Conservation (phyloP, 768 basidiomycete species). For the Mycena rosella region DNA sequence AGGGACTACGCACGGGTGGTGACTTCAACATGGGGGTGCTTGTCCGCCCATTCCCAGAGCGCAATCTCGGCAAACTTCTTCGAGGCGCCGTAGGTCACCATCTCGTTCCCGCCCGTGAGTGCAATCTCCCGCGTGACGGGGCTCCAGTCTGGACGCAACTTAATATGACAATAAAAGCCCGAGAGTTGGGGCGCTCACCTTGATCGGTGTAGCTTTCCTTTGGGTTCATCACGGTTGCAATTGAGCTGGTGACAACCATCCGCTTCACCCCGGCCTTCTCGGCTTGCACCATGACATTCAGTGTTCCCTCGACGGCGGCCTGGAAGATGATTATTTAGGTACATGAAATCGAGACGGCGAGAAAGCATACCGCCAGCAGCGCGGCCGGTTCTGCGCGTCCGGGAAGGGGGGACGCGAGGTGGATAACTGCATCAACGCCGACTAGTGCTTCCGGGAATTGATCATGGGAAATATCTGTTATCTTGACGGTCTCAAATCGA, state of each 20-base stretch:
- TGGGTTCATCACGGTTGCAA: no score
- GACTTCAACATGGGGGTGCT: no score
- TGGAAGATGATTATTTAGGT: conserved; percentile 14
- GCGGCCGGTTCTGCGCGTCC: no score
- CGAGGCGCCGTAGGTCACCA: conserved; percentile 49
- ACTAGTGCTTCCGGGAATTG: no score
- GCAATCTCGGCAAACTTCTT: conserved; percentile 56
- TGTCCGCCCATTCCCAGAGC: conserved; percentile 53
- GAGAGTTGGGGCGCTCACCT: neutral
- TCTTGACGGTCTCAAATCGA: no score
- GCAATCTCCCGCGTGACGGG: conserved; percentile 46
- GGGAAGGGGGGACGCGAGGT: no score
- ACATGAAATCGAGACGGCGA: neutral
- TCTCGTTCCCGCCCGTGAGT: conserved; percentile 33
- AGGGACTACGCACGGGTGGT: conserved; percentile 47
- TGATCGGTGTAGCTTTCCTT: no score
- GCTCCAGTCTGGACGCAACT: conserved; percentile 53
- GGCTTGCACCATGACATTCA: no score
- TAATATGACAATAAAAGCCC: neutral
- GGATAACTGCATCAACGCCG: no score
- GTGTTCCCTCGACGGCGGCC: conserved; percentile 48
- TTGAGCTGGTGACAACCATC: no score
- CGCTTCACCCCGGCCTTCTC: no score
- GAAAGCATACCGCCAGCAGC: conserved; percentile 33
- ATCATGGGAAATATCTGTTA: no score